Evolutionary conservation across 2,329 filamentous ascomycete genomes (phyloP).

Genomic region (Davidsoniella australis): DNA sequence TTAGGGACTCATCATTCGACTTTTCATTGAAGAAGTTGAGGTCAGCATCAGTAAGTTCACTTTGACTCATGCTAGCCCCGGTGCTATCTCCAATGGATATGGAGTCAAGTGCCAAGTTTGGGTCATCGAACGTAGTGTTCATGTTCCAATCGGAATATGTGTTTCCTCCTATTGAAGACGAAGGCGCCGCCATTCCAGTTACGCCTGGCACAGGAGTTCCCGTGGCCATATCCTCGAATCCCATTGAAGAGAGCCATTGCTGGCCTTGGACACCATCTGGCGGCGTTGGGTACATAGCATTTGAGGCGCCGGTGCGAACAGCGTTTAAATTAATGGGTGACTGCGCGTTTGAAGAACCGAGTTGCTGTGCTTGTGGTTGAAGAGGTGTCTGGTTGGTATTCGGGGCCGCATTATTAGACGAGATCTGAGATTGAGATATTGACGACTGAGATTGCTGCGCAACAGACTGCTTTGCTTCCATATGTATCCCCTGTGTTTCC

Average conservation of each 20-base stretch:
- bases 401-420: background rate
- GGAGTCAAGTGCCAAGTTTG: conserved; percentile 28
- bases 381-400: background rate
- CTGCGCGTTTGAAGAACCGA: conserved; percentile 26
- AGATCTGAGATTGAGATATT: background rate
- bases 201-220: conserved; percentile 35
- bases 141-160: no score
- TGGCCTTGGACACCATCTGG: conserved; percentile 44
- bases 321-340: conserved; percentile 29
- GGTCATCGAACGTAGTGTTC: no score
- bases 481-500: conserved; percentile 22
- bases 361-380: background rate
- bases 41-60: conserved; percentile 63
- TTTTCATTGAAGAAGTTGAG: conserved; percentile 66
- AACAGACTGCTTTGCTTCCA: conserved; percentile 21
- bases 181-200: background rate
- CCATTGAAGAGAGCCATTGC: background rate
- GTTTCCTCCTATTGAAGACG: conserved; percentile 21
- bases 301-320: conserved; percentile 30
- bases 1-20: background rate
- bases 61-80: conserved; percentile 52
- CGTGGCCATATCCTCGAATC: conserved; percentile 30
- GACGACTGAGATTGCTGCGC: background rate
- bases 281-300: conserved; percentile 52
- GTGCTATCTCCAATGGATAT: background rate